Conservation (phyloP, 2,329 filamentous ascomycete genomes). For the Botrytis byssoidea region DNA sequence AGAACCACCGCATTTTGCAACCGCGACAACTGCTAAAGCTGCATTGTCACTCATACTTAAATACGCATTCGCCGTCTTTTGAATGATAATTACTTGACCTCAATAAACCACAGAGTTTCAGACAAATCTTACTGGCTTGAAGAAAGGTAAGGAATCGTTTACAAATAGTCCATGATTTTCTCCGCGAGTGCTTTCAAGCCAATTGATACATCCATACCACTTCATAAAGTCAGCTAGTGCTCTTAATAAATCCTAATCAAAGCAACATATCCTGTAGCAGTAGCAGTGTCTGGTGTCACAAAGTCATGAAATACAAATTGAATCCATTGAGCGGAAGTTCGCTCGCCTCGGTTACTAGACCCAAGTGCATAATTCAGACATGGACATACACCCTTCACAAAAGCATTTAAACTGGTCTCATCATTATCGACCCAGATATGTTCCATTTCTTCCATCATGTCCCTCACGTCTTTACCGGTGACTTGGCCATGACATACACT, state of each 20-base stretch:
- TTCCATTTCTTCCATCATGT: not conserved
- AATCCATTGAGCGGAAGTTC: no score
- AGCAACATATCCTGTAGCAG: not conserved
- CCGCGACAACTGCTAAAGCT: not conserved
- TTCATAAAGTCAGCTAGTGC: no score
- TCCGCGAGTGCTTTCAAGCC: constrained; percentile 4
- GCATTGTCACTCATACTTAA: not conserved
- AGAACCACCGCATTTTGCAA: not conserved
- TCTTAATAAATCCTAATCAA: not conserved
- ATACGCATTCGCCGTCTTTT: not conserved
- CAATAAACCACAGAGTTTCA: not conserved
- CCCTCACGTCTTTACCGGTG: not conserved
- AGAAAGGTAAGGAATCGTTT: not conserved
- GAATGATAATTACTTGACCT: not conserved
- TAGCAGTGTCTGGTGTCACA: constrained; percentile 37
- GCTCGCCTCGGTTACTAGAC: no score
- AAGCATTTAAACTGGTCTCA: no score
- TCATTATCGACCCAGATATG: no score
- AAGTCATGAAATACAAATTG: no score
- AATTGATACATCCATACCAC: no score
- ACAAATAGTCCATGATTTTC: constrained; percentile 47
- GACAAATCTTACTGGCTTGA: not conserved
- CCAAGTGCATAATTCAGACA: no score
- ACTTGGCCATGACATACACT: not conserved
- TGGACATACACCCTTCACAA: no score